Conservation (phyloP, 2,329 filamentous ascomycete genomes). For the Cryphonectria nitschkei region DNA sequence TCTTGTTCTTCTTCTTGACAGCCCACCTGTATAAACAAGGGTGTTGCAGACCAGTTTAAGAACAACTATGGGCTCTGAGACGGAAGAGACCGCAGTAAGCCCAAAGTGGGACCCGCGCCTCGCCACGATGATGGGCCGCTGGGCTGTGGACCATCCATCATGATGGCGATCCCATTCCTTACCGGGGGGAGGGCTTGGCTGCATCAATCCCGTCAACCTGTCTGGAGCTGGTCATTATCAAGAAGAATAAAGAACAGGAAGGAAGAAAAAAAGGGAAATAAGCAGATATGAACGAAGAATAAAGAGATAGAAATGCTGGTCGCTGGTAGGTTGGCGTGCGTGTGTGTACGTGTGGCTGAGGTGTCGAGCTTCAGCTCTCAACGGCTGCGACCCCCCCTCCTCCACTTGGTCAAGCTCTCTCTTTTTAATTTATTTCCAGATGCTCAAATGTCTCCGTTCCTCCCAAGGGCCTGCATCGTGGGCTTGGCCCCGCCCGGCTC, state of each 20-base stretch:
- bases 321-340: not conserved
- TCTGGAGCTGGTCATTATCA: not conserved
- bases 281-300: not conserved
- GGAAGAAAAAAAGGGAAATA: not conserved
- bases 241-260: not conserved
- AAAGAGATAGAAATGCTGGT: not conserved
- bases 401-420: not conserved
- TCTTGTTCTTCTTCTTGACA: not conserved
- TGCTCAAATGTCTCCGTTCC: not conserved
- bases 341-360: not conserved
- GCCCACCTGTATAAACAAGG: not conserved
- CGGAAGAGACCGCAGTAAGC: conserved; percentile 13
- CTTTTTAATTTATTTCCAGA: too few relatives aligned
- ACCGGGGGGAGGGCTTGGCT: not conserved
- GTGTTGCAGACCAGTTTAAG: not conserved
- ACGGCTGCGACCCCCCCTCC: not conserved
- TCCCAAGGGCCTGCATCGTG: not conserved
- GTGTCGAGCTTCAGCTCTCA: not conserved
- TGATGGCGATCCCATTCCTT: not conserved
- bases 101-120: conserved; percentile 18
- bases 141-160: conserved; percentile 11
- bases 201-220: not conserved
- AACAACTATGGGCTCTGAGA: too few relatives aligned
- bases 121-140: conserved; percentile 24
- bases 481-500: conserved; percentile 22